These are phyloP conservation scores for Pichia californica DNA, from an alignment of 805 yeast species.

Conservation along the genomic window DNA sequence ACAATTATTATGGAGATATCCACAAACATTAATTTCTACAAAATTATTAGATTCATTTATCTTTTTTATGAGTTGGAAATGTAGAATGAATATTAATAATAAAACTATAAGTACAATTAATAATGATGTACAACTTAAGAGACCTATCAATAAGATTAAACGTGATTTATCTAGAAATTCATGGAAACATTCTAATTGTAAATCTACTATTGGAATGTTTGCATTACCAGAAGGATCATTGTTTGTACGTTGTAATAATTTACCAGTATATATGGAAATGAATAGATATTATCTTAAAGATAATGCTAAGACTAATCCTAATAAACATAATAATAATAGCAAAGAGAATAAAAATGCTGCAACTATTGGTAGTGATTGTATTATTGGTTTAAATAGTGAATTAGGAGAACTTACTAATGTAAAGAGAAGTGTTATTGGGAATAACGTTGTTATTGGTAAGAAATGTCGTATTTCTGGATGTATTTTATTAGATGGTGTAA, in stretches of 20 bases:
- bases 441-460: constrained; percentile 69
- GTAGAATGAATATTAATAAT: constrained; percentile 23
- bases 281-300: constrained; percentile 69
- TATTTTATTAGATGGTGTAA: constrained; percentile 64
- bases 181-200: constrained; percentile 66
- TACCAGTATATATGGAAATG: constrained; percentile 83
- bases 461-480: constrained; percentile 87
- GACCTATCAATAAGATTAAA: constrained; percentile 59
- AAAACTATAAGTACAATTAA: not conserved
- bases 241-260: constrained; percentile 72
- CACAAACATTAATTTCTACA: constrained; percentile 71
- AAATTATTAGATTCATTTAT: constrained; percentile 70
- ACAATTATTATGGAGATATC: constrained; percentile 85
- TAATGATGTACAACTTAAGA: constrained; percentile 21
- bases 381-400: constrained; percentile 60
- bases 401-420: constrained; percentile 82
- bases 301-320: constrained; percentile 40
- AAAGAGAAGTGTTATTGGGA: constrained; percentile 78
- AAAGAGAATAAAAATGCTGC: constrained; percentile 46
- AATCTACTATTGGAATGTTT: constrained; percentile 62
- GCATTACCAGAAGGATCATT: constrained; percentile 62
- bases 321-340: constrained; percentile 15
- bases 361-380: constrained; percentile 80
- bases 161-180: constrained; percentile 88
- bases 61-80: constrained; percentile 51